Base-by-base conservation (phyloP, 75 land plant genomes). In the Isoetes taiwanensis region DNA sequence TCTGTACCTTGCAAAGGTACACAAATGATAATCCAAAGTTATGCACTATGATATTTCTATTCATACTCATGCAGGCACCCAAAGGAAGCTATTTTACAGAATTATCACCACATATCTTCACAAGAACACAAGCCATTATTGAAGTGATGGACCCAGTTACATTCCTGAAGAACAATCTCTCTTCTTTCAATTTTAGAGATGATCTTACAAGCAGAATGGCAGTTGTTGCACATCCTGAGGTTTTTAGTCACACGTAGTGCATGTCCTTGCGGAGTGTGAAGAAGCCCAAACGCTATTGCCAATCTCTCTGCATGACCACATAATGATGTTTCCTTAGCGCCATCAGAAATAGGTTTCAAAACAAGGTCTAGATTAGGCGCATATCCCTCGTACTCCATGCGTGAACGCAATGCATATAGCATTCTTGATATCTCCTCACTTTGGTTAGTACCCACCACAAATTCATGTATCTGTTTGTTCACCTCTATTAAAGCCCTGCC, bases 111-210 rank as follows among this genome's bases (percentile, higher is more conserved):
- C n/a, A n/a, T n/a, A n/a, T 74, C 84, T 5, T 38, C 54, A 56
- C 84, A 81, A 62, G 84, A 81, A 72, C 84, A 81, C 19, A 24
- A 41, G 1, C 84, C 84, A 52, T 72, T 70, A 52, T 21, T 64
- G 25, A 81, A 81, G 64, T 77, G 80, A 42, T 81, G 84, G 61
- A 77, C 73, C 24, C 80, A 26, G 35, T 71, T 71, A 0, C 76
- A 50, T 56, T 81, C 84, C 59, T 80, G 67, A 23, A 81, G 72
- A 25, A 74, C 32, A 20, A 81, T 71, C 68, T 77, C 80, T 29
- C 84, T 9, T 0, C 65, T 70, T 55, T 31, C 74, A 56, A 77
- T 40, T 67, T 74, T 81, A 1, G 80, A 71, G 2, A 81, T 64
- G 21, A 81, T 66, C 63, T 81, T 74, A 8, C 60, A 68, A 0